Percentiles rank a stretch among this genome's conserved stretches.
Evolutionary conservation across 176 grass and related monocot genomes (phyloP).

Genomic region (Urochloa ruziziensis): DNA sequence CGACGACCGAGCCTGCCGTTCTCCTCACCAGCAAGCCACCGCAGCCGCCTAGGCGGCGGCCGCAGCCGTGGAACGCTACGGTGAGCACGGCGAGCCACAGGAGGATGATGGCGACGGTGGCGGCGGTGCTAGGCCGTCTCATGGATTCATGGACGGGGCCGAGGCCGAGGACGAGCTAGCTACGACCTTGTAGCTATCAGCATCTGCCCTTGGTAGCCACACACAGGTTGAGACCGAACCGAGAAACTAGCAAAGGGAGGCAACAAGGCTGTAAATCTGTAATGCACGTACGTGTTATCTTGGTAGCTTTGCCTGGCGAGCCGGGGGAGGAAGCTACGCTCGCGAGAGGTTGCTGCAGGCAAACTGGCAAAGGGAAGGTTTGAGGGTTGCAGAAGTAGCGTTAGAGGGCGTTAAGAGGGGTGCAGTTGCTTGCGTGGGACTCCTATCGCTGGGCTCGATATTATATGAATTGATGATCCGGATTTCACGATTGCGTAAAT

Average conservation of each 20-base stretch:
- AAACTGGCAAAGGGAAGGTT: background rate
- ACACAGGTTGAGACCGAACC: background rate
- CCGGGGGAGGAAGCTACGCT: background rate
- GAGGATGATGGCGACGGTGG: constrained; percentile 20
- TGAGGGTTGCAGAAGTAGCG: too few relatives aligned
- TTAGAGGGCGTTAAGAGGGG: too few relatives aligned
- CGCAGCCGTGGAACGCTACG: constrained; percentile 45
- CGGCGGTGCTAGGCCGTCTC: constrained; percentile 40
- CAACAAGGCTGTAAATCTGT: background rate
- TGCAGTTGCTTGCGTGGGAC: constrained; percentile 71
- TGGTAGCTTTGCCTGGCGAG: background rate
- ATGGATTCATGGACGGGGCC: constrained; percentile 43
- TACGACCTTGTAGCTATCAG: too few relatives aligned
- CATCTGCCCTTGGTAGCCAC: background rate
- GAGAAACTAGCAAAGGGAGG: background rate
- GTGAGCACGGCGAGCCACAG: constrained; percentile 67
- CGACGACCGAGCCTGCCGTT: background rate
- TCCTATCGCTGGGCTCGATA: constrained; percentile 50
- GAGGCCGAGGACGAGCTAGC: background rate
- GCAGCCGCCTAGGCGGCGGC: too few relatives aligned
- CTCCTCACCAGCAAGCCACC: too few relatives aligned
- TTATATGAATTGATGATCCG: background rate
- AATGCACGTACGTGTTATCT: background rate
- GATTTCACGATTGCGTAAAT: too few relatives aligned
- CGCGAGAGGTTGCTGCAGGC: background rate